These are phyloP conservation scores for Erodium trifolium DNA, from an alignment of 441 rosid genomes.

Conservation along the genomic window DNA sequence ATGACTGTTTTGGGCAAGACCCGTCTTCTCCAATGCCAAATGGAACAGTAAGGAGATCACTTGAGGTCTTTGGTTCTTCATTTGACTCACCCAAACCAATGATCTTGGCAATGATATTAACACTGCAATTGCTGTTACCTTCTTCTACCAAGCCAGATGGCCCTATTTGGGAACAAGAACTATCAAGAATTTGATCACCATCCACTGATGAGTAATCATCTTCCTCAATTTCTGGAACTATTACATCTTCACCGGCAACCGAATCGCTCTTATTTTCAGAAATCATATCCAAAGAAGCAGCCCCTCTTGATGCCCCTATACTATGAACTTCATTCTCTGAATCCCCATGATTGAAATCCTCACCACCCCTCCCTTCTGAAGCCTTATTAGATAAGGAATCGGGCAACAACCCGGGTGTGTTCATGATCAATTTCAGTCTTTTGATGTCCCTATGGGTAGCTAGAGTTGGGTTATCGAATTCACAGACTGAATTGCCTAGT, in stretches of 20 bases:
- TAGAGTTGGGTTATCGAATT: conserved; percentile 26
- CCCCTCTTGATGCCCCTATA: conserved; percentile 18
- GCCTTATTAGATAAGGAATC: conserved; percentile 34
- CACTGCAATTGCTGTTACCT: conserved; percentile 3
- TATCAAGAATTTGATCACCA: conserved; percentile 48
- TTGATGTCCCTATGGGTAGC: conserved; percentile 31
- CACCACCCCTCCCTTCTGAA: conserved; percentile 1
- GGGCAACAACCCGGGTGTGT: conserved; percentile 29
- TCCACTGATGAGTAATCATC: conserved; percentile 50
- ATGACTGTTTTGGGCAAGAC: conserved; percentile 34
- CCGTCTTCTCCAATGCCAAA: conserved; percentile 18
- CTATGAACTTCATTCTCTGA: conserved; percentile 33
- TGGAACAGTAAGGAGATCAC: conserved; percentile 27
- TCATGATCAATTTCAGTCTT: conserved; percentile 35
- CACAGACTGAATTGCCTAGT: conserved; percentile 43
- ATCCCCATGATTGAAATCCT: conserved; percentile 29
- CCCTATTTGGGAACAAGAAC: conserved; percentile 46
- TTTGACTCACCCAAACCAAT: conserved; percentile 31
- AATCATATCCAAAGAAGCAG: conserved; percentile 33
- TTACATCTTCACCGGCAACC: conserved; percentile 23
- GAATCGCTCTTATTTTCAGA: conserved; percentile 32
- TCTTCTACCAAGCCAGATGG: conserved; percentile 24
- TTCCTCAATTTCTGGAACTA: conserved; percentile 36
- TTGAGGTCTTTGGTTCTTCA: conserved; percentile 23
- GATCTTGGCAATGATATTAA: conserved; percentile 32